Evolutionary conservation across 768 basidiomycete genomes (phyloP).

Genomic region (Mycena capillaripes): DNA sequence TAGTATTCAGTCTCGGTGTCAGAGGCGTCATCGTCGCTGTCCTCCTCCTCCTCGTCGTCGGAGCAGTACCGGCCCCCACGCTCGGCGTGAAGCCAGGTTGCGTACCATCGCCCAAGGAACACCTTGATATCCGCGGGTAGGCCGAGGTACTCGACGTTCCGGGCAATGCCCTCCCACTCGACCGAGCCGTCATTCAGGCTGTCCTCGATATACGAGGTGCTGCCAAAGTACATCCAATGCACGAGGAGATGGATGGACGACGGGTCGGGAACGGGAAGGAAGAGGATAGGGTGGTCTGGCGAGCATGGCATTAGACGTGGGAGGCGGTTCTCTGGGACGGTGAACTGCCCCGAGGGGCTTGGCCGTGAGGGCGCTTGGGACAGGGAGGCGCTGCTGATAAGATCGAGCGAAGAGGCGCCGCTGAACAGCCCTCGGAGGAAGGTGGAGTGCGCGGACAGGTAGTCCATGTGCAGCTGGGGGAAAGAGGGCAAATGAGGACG

Average conservation of each 20-base stretch:
- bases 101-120: constrained; percentile 83
- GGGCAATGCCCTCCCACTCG: constrained; percentile 89
- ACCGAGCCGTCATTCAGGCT: constrained; percentile 75
- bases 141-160: constrained; percentile 91
- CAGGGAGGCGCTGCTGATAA: constrained; percentile 57
- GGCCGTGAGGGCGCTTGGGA: constrained; percentile 40
- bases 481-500: background rate
- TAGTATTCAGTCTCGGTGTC: constrained; percentile 42
- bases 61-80: constrained; percentile 42
- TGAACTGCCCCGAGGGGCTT: constrained; percentile 47
- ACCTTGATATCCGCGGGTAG: constrained; percentile 82
- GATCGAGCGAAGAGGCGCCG: constrained; percentile 73
- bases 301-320: constrained; percentile 79
- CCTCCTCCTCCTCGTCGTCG: constrained; percentile 44
- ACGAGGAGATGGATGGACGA: constrained; percentile 79
- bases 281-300: constrained; percentile 76
- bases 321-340: constrained; percentile 65
- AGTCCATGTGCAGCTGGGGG: constrained; percentile 81
- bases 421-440: constrained; percentile 80
- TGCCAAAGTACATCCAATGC: constrained; percentile 89
- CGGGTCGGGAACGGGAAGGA: constrained; percentile 82
- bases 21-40: constrained; percentile 51
- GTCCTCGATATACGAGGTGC: constrained; percentile 73
- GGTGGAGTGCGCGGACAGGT: constrained; percentile 85
- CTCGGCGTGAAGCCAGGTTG: constrained; percentile 67